Percentiles rank a stretch among this genome's conserved stretches.
phyloP scores from a whole-genome alignment of 2,329 filamentous ascomycete species.

The Penicillium sp. region DNA sequence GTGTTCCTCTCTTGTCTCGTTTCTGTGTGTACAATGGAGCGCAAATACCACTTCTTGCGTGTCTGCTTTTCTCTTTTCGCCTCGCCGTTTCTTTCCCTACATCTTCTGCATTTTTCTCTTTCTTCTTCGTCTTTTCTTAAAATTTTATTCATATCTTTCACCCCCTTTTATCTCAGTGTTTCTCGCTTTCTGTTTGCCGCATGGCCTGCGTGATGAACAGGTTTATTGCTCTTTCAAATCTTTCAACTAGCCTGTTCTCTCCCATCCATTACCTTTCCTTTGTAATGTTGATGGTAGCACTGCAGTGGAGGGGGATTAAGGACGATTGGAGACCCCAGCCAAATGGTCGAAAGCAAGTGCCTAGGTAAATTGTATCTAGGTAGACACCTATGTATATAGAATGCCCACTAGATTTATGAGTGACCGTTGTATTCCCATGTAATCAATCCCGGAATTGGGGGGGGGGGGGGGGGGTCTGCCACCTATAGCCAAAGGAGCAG shows the following conservation, averaged over 20 bases:
- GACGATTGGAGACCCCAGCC: too few relatives aligned
- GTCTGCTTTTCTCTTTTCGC: slow-evolving; percentile 19
- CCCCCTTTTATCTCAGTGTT: slow-evolving; percentile 10
- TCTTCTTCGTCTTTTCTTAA: slow-evolving; percentile 8
- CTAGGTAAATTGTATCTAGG: too few relatives aligned
- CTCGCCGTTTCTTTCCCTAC: slow-evolving; percentile 14
- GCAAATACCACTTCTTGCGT: slow-evolving; percentile 40
- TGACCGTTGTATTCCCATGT: too few relatives aligned
- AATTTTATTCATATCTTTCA: slow-evolving; percentile 12
- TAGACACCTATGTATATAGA: too few relatives aligned
- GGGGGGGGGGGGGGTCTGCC: too few relatives aligned
- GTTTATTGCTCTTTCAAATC: slow-evolving; percentile 5
- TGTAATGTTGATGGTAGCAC: slow-evolving; percentile 13
- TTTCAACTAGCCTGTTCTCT: slow-evolving; percentile 8
- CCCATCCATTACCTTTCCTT: neutral
- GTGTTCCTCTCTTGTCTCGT: slow-evolving; percentile 13
- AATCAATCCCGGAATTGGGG: too few relatives aligned
- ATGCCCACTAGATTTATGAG: too few relatives aligned
- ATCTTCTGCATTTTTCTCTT: slow-evolving; percentile 16
- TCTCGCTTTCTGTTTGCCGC: slow-evolving; percentile 11
- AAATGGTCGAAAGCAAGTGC: too few relatives aligned
- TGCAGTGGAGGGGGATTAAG: neutral
- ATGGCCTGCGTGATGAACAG: slow-evolving; percentile 23
- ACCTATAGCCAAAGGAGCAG: too few relatives aligned
- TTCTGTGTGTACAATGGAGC: slow-evolving; percentile 42